These are phyloP conservation scores for Russula earlei DNA, from an alignment of 768 basidiomycete species.

Conservation along the genomic window DNA sequence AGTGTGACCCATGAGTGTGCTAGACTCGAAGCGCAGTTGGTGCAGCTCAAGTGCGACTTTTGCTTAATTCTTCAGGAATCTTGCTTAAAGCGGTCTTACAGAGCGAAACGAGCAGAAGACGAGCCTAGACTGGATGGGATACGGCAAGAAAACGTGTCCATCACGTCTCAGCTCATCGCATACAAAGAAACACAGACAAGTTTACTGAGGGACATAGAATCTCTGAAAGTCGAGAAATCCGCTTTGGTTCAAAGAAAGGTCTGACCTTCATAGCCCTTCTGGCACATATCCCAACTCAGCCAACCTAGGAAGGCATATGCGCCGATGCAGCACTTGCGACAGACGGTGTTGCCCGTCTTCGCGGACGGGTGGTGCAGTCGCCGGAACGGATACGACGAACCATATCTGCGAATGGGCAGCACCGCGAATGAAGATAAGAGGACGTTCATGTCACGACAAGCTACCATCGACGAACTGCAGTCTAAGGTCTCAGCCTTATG, in stretches of 20 bases:
- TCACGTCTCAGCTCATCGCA: constrained; percentile 57
- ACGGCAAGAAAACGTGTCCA: constrained; percentile 46
- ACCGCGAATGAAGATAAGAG: constrained; percentile 65
- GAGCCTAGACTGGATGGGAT: constrained; percentile 59
- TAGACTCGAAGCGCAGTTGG: constrained; percentile 43
- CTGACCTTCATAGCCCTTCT: background rate
- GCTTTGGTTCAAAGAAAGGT: constrained; percentile 56
- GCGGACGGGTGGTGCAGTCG: constrained; percentile 78
- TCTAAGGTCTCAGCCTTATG: constrained; percentile 61
- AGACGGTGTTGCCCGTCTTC: constrained; percentile 54
- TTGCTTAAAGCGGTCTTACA: constrained; percentile 22
- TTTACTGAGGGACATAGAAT: constrained; percentile 56
- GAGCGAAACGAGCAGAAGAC: constrained; percentile 55
- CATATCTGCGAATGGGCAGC: constrained; percentile 64
- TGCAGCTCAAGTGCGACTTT: constrained; percentile 43
- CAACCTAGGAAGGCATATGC: constrained; percentile 47
- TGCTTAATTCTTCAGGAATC: background rate
- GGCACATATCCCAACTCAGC: background rate
- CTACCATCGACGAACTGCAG: constrained; percentile 69
- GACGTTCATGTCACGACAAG: constrained; percentile 52
- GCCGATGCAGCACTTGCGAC: constrained; percentile 48
- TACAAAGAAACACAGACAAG: constrained; percentile 56
- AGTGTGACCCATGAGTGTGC: constrained; percentile 39
- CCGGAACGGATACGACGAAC: constrained; percentile 83
- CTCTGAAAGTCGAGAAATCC: constrained; percentile 63